These are phyloP conservation scores for Cercospora sp. DNA, from an alignment of 2,329 filamentous ascomycete genomes.

Conservation along the genomic window DNA sequence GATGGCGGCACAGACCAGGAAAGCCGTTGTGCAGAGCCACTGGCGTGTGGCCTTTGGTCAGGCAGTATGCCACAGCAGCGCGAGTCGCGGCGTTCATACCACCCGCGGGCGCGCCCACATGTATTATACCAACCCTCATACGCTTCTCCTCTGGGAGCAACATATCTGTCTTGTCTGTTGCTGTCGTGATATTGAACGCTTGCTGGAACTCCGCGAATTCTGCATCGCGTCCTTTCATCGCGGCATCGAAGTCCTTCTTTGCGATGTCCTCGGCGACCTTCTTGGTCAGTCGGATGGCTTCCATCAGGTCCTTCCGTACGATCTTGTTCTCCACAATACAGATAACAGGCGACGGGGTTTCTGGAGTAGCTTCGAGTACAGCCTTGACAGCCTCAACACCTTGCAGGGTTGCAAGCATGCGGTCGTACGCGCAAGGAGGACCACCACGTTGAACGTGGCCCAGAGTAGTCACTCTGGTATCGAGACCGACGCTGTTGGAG, in stretches of 20 bases:
- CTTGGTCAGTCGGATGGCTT: conserved; percentile 85
- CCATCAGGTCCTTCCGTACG: conserved; percentile 80
- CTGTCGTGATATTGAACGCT: conserved; percentile 88
- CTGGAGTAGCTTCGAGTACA: conserved; percentile 82
- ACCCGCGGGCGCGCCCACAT: conserved; percentile 92
- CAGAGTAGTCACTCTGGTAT: conserved; percentile 91
- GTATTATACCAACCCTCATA: conserved; percentile 93
- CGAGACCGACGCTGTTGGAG: conserved; percentile 75
- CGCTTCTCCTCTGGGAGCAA: conserved; percentile 72
- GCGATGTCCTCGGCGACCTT: conserved; percentile 80
- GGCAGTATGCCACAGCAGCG: conserved; percentile 88
- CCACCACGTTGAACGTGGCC: conserved; percentile 98
- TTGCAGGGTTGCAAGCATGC: conserved; percentile 88
- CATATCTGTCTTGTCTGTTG: conserved; percentile 70
- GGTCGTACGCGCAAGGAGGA: conserved; percentile 87
- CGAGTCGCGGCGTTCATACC: conserved; percentile 98
- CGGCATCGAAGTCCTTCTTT: conserved; percentile 79
- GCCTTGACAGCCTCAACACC: conserved; percentile 93
- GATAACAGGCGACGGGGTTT: conserved; percentile 90
- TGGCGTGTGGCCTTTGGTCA: conserved; percentile 87
- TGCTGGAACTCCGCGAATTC: conserved; percentile 93
- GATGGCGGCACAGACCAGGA: conserved; percentile 87
- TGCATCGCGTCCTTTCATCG: conserved; percentile 84
- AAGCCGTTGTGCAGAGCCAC: conserved; percentile 96
- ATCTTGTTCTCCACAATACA: conserved; percentile 99